Percentiles rank a stretch among this genome's conserved stretches.
Evolutionary conservation across 2,329 filamentous ascomycete genomes (phyloP).

Genomic region (Colletotrichum sp.): DNA sequence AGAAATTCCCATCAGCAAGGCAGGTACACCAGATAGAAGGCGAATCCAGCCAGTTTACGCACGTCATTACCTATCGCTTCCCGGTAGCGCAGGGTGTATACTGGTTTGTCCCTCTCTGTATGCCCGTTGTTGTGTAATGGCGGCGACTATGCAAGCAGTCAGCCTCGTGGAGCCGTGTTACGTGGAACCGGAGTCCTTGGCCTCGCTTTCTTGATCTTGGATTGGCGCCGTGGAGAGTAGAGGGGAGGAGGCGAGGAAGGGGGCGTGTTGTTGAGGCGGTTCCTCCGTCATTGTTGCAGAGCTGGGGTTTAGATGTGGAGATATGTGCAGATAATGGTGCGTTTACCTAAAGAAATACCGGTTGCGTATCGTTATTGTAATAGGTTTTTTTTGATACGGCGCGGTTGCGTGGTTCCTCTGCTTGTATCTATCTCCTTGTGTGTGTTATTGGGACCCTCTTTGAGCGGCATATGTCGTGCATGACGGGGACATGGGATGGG

Average conservation of each 20-base stretch:
- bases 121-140: background rate
- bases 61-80: background rate
- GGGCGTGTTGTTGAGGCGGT: background rate
- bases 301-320: background rate
- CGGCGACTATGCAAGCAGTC: background rate
- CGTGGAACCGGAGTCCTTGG: background rate
- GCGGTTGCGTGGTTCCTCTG: background rate
- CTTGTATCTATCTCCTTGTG: background rate
- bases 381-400: background rate
- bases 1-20: background rate
- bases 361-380: background rate
- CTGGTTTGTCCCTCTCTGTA: background rate
- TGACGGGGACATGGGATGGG: background rate
- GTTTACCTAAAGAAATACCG: background rate
- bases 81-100: rapidly evolving
- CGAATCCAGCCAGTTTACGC: background rate
- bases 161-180: background rate
- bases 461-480: background rate
- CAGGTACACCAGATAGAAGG: background rate
- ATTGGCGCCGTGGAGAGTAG: background rate
- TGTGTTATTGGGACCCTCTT: background rate
- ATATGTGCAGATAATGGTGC: background rate
- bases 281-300: background rate
- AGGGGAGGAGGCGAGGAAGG: background rate
- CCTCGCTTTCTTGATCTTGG: no score